Evolutionary conservation across 768 basidiomycete genomes (phyloP).

Genomic region (Clitopilus passeckerianus): DNA sequence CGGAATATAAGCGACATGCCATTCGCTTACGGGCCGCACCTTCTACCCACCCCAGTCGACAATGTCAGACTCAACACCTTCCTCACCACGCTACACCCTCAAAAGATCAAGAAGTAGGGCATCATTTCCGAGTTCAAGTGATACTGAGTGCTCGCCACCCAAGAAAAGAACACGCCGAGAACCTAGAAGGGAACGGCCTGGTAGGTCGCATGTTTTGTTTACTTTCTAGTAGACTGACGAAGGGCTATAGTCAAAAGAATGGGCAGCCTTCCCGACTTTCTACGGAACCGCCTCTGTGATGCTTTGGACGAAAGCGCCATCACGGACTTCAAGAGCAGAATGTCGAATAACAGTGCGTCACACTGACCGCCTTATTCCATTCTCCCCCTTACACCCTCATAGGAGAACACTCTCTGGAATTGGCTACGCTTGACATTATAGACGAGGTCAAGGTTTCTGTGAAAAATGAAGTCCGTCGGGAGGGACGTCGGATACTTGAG

Average conservation of each 20-base stretch:
- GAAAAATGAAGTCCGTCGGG: constrained; percentile 20
- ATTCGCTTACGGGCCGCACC: neutral
- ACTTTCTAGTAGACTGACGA: neutral
- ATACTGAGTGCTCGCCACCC: constrained; percentile 15
- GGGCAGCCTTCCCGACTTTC: constrained; percentile 10
- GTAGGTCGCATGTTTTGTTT: constrained; percentile 1
- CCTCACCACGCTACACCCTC: neutral
- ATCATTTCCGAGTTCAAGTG: constrained; percentile 11
- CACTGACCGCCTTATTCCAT: neutral
- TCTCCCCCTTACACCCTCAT: neutral
- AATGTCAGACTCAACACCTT: neutral
- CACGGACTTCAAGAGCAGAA: constrained; percentile 13
- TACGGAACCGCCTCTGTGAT: constrained; percentile 9
- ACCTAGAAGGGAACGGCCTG: constrained; percentile 3
- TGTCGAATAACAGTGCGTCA: constrained; percentile 9
- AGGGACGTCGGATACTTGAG: constrained; percentile 27
- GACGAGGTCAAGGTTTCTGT: constrained; percentile 25
- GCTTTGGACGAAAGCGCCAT: constrained; percentile 9
- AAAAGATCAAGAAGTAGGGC: neutral
- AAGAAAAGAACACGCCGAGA: constrained; percentile 9
- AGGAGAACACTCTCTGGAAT: constrained; percentile 15
- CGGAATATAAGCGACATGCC: neutral
- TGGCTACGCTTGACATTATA: constrained; percentile 26
- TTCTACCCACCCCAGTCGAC: neutral
- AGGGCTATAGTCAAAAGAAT: constrained; percentile 7